Evolutionary conservation across 768 basidiomycete genomes (phyloP).

Genomic region (Lentinus tigrinus): DNA sequence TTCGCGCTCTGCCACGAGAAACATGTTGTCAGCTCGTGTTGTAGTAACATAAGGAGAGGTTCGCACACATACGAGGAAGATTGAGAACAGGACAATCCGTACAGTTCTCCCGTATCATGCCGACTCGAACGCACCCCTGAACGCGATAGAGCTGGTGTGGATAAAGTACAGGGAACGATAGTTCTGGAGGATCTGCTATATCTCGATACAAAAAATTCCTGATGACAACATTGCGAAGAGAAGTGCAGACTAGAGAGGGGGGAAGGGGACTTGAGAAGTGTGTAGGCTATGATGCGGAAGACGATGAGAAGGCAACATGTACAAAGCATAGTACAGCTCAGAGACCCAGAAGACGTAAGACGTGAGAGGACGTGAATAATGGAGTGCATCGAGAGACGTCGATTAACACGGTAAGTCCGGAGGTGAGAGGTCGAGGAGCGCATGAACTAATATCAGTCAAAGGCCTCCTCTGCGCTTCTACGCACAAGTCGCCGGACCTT

Average conservation of each 20-base stretch:
- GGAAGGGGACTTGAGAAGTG: background rate
- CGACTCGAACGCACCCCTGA: background rate
- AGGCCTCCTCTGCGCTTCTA: constrained; percentile 86
- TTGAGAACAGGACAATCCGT: background rate
- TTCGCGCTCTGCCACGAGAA: no score
- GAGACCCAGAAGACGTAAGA: constrained; percentile 1
- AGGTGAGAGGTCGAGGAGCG: background rate
- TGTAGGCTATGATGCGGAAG: background rate
- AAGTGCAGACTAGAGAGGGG: background rate
- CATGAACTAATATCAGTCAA: constrained; percentile 42
- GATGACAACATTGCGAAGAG: constrained; percentile 16
- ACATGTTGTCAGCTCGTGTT: no score
- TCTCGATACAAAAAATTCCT: constrained; percentile 16
- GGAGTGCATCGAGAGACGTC: background rate
- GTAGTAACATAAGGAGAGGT: background rate
- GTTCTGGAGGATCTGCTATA: constrained; percentile 8
- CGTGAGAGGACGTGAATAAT: constrained; percentile 2
- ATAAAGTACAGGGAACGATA: background rate
- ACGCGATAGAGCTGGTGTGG: background rate
- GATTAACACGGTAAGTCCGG: constrained; percentile 11
- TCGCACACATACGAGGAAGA: background rate
- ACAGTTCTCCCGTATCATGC: no score
- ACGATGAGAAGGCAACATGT: background rate
- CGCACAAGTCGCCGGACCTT: constrained; percentile 90
- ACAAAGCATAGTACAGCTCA: constrained; percentile 16